Evolutionary conservation across 2,329 filamentous ascomycete genomes (phyloP).

Genomic region (Thielaviopsis ethacetica): DNA sequence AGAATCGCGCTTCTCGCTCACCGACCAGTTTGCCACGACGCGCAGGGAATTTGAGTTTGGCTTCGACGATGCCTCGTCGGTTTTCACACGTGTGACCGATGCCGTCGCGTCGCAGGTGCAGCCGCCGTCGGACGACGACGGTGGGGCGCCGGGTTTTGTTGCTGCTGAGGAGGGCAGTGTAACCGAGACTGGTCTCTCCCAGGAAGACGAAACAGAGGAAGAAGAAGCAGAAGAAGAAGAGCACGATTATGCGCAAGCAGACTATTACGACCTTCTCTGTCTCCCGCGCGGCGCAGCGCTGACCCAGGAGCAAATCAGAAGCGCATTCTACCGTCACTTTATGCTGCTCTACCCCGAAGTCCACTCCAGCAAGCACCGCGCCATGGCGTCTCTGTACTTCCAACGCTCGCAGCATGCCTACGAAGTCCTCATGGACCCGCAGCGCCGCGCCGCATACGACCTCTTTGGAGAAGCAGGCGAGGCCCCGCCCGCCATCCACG

Average conservation of each 20-base stretch:
- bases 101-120: background rate
- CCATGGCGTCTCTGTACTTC: slow-evolving; percentile 25
- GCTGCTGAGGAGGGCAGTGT: background rate
- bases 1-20: slow-evolving; percentile 29
- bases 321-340: slow-evolving; percentile 28
- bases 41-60: slow-evolving; percentile 30
- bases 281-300: slow-evolving; percentile 21
- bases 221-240: slow-evolving; percentile 12
- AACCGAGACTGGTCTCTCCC: background rate
- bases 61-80: slow-evolving; percentile 30
- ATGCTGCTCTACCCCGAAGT: slow-evolving; percentile 27
- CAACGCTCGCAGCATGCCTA: slow-evolving; percentile 27
- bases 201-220: background rate
- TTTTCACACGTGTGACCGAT: slow-evolving; percentile 20
- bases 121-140: slow-evolving; percentile 10
- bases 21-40: slow-evolving; percentile 31
- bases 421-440: slow-evolving; percentile 30
- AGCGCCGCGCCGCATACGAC: slow-evolving; percentile 26
- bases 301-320: slow-evolving; percentile 22
- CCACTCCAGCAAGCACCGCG: slow-evolving; percentile 24
- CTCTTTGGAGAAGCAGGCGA: slow-evolving; percentile 13
- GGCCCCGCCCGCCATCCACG: slow-evolving; percentile 10
- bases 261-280: slow-evolving; percentile 30
- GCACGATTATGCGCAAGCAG: slow-evolving; percentile 15
- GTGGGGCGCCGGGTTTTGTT: background rate